These are phyloP conservation scores for Ogataea henricii DNA, from an alignment of 805 yeast species.

Conservation along the genomic window DNA sequence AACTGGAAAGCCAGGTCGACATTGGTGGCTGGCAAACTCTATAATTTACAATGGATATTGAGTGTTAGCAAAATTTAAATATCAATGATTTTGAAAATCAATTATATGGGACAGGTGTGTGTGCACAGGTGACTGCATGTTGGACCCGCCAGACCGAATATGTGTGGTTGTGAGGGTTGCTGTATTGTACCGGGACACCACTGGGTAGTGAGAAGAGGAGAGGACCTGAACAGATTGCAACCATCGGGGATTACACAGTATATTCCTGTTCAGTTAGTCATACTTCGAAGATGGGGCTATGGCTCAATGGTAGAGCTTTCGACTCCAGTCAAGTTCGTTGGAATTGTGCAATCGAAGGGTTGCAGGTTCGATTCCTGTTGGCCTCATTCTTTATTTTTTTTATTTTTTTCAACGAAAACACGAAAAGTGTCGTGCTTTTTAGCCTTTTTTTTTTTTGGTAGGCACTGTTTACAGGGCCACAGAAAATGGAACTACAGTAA, in stretches of 20 bases:
- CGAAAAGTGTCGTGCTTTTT: background rate
- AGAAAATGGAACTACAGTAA: background rate
- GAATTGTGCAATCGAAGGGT: constrained; percentile 66
- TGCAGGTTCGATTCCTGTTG: constrained; percentile 89
- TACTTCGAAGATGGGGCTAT: constrained; percentile 52
- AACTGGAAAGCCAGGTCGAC: constrained; percentile 76
- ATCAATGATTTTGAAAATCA: too few relatives aligned
- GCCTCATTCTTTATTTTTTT: constrained; percentile 53
- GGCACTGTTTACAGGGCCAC: background rate
- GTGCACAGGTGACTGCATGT: too few relatives aligned
- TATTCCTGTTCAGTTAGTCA: background rate
- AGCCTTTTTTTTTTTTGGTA: background rate
- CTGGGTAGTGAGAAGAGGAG: too few relatives aligned
- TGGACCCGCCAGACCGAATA: too few relatives aligned
- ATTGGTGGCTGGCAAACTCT: constrained; percentile 96
- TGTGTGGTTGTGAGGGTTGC: too few relatives aligned
- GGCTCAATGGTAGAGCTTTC: constrained; percentile 83
- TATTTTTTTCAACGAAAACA: constrained; percentile 4
- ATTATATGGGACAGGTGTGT: too few relatives aligned
- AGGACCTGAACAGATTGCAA: too few relatives aligned
- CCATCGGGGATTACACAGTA: too few relatives aligned
- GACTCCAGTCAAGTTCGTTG: constrained; percentile 53
- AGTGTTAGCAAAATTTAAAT: too few relatives aligned
- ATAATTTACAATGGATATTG: constrained; percentile 31
- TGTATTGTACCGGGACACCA: too few relatives aligned